Evolutionary conservation across 2,329 filamentous ascomycete genomes (phyloP).

Genomic region (Penicillium crustosum): DNA sequence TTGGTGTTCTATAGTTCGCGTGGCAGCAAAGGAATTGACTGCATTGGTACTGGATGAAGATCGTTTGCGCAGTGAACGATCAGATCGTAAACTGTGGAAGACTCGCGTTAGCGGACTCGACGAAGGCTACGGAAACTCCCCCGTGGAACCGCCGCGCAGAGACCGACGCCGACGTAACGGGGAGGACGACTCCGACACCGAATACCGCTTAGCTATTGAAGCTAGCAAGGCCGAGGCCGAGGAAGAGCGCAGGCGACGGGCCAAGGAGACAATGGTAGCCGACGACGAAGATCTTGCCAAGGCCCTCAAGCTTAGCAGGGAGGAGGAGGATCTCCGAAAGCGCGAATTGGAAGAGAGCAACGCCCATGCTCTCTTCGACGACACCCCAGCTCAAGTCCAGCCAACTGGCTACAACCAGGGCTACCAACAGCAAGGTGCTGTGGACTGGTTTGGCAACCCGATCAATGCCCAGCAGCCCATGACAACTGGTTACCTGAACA

Average conservation of each 20-base stretch:
- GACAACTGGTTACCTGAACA: constrained; percentile 66
- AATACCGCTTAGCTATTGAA: constrained; percentile 87
- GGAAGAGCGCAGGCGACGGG: constrained; percentile 76
- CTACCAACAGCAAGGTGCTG: constrained; percentile 93
- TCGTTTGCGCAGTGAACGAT: constrained; percentile 81
- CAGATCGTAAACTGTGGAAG: constrained; percentile 93
- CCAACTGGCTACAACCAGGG: constrained; percentile 92
- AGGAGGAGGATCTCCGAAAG: constrained; percentile 81
- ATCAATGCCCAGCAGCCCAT: constrained; percentile 75
- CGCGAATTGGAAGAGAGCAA: constrained; percentile 85
- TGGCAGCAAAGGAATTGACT: constrained; percentile 94
- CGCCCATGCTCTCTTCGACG: constrained; percentile 83
- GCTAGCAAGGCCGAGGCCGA: constrained; percentile 95
- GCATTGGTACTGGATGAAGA: constrained; percentile 92
- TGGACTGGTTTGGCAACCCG: constrained; percentile 97
- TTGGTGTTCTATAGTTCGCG: constrained; percentile 65
- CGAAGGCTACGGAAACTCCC: constrained; percentile 58
- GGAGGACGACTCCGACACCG: constrained; percentile 78
- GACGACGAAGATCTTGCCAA: constrained; percentile 90
- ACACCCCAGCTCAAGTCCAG: constrained; percentile 69
- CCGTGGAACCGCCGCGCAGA: constrained; percentile 43
- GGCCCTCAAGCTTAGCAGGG: constrained; percentile 91
- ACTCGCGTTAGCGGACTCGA: constrained; percentile 92
- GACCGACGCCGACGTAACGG: constrained; percentile 52
- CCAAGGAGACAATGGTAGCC: constrained; percentile 52